phyloP scores from a whole-genome alignment of 345 rosid species.

The Rubroshorea leprosula region DNA sequence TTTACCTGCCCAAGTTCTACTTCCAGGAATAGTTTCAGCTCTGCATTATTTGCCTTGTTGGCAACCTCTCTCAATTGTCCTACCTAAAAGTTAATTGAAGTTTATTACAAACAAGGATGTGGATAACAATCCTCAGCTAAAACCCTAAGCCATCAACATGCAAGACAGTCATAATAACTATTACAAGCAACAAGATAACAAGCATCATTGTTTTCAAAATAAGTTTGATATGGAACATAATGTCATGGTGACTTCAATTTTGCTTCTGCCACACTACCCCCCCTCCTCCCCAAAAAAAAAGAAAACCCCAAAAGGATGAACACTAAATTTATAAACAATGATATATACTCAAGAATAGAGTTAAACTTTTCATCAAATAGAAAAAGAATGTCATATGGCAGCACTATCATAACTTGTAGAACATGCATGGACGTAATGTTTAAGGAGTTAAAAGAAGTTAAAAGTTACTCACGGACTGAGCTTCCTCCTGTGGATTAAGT shows the following conservation, averaged over 20 bases:
- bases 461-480: conserved; percentile 51
- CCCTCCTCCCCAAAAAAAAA: not conserved
- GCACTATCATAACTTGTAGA: not conserved
- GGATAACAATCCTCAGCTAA: not conserved
- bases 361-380: no score
- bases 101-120: not conserved
- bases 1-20: conserved; percentile 43
- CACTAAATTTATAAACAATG: no score
- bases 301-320: no score
- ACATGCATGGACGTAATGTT: not conserved
- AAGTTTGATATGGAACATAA: no score
- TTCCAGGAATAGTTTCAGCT: conserved; percentile 85
- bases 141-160: not conserved
- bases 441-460: not conserved
- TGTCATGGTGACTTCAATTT: not conserved
- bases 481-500: conserved; percentile 70
- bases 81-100: conserved; percentile 42
- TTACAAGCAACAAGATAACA: no score
- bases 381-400: not conserved
- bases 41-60: conserved; percentile 76
- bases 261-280: not conserved
- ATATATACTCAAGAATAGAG: no score
- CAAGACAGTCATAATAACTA: no score
- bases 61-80: conserved; percentile 89
- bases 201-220: no score